Evolutionary conservation across 2,329 filamentous ascomycete genomes (phyloP).

Genomic region (Plectosphaerella cucumerina): DNA sequence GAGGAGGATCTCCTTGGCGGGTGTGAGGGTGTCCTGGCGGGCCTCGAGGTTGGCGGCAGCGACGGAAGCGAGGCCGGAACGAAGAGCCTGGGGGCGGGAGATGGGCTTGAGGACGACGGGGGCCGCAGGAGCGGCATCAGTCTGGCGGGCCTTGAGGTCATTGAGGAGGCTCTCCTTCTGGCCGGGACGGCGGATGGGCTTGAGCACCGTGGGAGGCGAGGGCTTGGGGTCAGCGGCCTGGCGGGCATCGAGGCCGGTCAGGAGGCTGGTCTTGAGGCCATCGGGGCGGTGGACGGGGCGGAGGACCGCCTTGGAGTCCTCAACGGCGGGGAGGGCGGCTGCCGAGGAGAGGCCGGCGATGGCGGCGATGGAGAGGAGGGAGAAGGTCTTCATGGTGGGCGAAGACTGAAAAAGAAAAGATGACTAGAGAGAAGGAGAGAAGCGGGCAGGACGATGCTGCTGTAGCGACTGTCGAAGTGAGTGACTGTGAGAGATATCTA

Average conservation of each 20-base stretch:
- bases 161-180: background rate
- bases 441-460: background rate
- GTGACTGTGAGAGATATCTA: background rate
- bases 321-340: conserved; percentile 3
- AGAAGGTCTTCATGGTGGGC: conserved; percentile 2
- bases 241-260: background rate
- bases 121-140: background rate
- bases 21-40: background rate
- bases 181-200: background rate
- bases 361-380: conserved; percentile 7
- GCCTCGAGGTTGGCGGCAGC: background rate
- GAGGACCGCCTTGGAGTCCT: conserved; percentile 4
- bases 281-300: conserved; percentile 3
- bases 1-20: background rate
- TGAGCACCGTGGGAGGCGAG: background rate
- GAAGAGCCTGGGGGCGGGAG: background rate
- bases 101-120: conserved; percentile 1
- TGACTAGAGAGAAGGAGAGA: background rate
- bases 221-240: background rate
- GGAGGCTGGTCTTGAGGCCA: background rate
- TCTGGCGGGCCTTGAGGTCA: background rate
- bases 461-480: background rate
- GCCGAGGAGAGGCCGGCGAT: conserved; percentile 1
- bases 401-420: background rate
- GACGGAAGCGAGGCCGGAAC: background rate